Evolutionary conservation across 2,329 filamentous ascomycete genomes (phyloP).

Genomic region (Orbilia brochopaga): DNA sequence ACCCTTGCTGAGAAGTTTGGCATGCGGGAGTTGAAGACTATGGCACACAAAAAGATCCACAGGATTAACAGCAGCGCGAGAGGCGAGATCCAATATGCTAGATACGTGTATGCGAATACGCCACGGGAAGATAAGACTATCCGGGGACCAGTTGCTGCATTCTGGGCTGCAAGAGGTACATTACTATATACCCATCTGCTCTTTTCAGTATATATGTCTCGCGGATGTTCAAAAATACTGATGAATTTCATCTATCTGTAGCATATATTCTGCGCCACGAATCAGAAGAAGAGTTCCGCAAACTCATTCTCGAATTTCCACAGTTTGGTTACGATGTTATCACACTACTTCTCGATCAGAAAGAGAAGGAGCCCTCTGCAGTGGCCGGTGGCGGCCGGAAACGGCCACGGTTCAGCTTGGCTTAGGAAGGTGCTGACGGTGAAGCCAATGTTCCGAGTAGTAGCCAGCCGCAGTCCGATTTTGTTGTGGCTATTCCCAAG

Average conservation of each 20-base stretch:
- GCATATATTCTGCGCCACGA: slow-evolving; percentile 80
- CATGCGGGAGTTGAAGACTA: slow-evolving; percentile 70
- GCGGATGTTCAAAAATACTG: slow-evolving; percentile 2
- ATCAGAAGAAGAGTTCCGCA: slow-evolving; percentile 82
- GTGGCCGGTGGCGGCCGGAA: slow-evolving; percentile 27
- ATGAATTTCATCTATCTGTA: slow-evolving; percentile 20
- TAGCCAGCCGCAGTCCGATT: background rate
- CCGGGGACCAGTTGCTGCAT: slow-evolving; percentile 81
- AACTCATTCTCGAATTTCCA: slow-evolving; percentile 84
- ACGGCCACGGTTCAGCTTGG: slow-evolving; percentile 44
- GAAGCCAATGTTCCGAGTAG: slow-evolving; percentile 2
- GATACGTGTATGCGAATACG: slow-evolving; percentile 85
- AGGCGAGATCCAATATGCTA: slow-evolving; percentile 89
- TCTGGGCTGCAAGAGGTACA: slow-evolving; percentile 70
- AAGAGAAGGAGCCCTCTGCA: slow-evolving; percentile 52
- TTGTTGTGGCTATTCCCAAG: slow-evolving; percentile 19
- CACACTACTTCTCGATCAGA: slow-evolving; percentile 54
- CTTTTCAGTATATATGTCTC: background rate
- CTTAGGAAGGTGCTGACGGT: slow-evolving; percentile 32
- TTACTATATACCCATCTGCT: background rate
- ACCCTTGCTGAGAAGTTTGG: slow-evolving; percentile 82
- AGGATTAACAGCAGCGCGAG: slow-evolving; percentile 84
- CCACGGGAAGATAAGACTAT: slow-evolving; percentile 72
- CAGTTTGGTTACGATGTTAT: slow-evolving; percentile 94
- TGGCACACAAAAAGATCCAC: slow-evolving; percentile 89